Percentiles rank a stretch among this genome's conserved stretches.
phyloP scores from a whole-genome alignment of 2,329 filamentous ascomycete genomes.

The Colletotrichum limetticola region DNA sequence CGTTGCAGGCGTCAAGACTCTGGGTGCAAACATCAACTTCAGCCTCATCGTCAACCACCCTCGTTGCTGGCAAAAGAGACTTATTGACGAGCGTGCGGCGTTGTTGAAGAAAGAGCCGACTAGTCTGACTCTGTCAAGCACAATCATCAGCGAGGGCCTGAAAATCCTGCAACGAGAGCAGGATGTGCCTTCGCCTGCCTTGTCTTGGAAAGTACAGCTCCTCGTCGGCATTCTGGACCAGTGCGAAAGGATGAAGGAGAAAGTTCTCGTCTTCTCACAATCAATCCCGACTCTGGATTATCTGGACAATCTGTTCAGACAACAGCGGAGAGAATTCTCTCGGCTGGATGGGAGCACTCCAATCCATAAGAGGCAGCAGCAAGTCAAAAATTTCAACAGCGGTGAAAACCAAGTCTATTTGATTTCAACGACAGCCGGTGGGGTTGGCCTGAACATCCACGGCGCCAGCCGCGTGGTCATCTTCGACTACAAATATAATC shows the following conservation, averaged over 20 bases:
- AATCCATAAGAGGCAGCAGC: slow-evolving; percentile 66
- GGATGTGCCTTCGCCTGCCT: slow-evolving; percentile 55
- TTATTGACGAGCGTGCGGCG: slow-evolving; percentile 37
- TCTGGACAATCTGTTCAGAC: slow-evolving; percentile 66
- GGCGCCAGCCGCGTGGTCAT: slow-evolving; percentile 89
- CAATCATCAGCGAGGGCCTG: slow-evolving; percentile 39
- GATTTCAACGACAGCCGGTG: slow-evolving; percentile 86
- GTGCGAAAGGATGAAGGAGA: slow-evolving; percentile 72
- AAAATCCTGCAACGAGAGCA: slow-evolving; percentile 48
- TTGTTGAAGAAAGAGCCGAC: slow-evolving; percentile 22
- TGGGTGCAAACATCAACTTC: slow-evolving; percentile 53
- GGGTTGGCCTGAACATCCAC: slow-evolving; percentile 84
- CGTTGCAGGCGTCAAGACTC: slow-evolving; percentile 37
- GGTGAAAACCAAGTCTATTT: slow-evolving; percentile 71
- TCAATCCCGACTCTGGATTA: slow-evolving; percentile 77
- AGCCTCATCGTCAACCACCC: slow-evolving; percentile 64
- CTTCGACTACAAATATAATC: slow-evolving; percentile 86
- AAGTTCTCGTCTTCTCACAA: slow-evolving; percentile 84
- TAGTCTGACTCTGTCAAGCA: slow-evolving; percentile 10
- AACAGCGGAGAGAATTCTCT: slow-evolving; percentile 57
- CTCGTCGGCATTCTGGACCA: slow-evolving; percentile 77
- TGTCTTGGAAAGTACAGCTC: slow-evolving; percentile 77
- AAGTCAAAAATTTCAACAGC: slow-evolving; percentile 77
- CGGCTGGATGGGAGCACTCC: slow-evolving; percentile 76
- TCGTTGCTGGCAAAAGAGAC: slow-evolving; percentile 53